These are phyloP conservation scores for Leccinum incarnatum DNA, from an alignment of 768 basidiomycete species.

Conservation along the genomic window DNA sequence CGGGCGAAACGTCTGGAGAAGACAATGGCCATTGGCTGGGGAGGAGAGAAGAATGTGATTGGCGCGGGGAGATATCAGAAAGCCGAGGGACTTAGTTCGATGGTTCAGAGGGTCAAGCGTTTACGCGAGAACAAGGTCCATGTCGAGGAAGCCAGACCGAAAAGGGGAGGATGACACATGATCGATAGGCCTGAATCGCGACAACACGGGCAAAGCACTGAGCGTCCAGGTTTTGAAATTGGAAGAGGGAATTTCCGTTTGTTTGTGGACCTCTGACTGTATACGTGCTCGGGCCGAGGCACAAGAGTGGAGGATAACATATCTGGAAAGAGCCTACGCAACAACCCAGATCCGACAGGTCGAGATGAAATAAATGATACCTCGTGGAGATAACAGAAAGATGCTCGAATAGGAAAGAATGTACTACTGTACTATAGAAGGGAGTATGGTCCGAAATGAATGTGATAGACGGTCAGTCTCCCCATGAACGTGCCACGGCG, in stretches of 20 bases:
- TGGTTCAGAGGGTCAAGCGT: slow-evolving; percentile 7
- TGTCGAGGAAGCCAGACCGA: slow-evolving; percentile 22
- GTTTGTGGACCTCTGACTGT: slow-evolving; percentile 11
- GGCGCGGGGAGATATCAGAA: not conserved
- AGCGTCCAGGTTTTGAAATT: slow-evolving; percentile 24
- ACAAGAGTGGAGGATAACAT: slow-evolving; percentile 27
- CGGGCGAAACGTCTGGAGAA: slow-evolving; percentile 5
- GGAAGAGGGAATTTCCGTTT: slow-evolving; percentile 15
- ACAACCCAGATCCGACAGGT: slow-evolving; percentile 29
- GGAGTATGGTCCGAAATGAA: slow-evolving; percentile 31
- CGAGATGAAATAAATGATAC: slow-evolving; percentile 22
- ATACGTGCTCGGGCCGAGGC: slow-evolving; percentile 12
- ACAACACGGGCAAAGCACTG: slow-evolving; percentile 6
- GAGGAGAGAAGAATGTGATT: slow-evolving; percentile 2
- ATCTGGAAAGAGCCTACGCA: slow-evolving; percentile 25
- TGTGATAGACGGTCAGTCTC: slow-evolving; percentile 29
- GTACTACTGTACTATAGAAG: slow-evolving; percentile 15
- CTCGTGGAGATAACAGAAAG: slow-evolving; percentile 35
- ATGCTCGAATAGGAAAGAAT: slow-evolving; percentile 22
- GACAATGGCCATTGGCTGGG: slow-evolving; percentile 3
- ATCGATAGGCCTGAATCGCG: slow-evolving; percentile 2
- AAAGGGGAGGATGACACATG: slow-evolving; percentile 6
- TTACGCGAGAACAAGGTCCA: slow-evolving; percentile 19
- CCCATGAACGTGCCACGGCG: slow-evolving; percentile 35
- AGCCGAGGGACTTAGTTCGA: slow-evolving; percentile 1